Base-by-base conservation (phyloP, 2,329 filamentous ascomycete species). In the Fusarium zealandicum region DNA sequence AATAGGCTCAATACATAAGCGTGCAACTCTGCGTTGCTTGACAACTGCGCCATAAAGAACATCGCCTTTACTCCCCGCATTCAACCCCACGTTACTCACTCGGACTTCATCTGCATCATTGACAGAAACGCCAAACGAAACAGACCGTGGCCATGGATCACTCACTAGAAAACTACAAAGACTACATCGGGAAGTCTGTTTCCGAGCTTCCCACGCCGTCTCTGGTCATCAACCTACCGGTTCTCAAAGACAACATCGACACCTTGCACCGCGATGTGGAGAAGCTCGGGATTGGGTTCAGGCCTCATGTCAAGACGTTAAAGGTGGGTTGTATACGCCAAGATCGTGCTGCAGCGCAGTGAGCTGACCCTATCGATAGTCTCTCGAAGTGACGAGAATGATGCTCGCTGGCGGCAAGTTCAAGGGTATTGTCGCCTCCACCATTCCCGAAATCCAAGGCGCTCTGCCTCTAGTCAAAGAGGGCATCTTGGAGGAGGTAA, bases 261-360 rank as follows among this genome's bases (percentile, higher is more conserved):
- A 65, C 54, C 6, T 54, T 78, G 2, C 72, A 74, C 14, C 61
- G 63, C 2, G 74, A 78, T 70, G 74, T 78, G 9, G 69, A 76
- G 17, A 65, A 65, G 14, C 55, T 76, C 0, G 72, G 71, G 0
- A 71, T 78, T 22, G 53, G 61, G 4, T 78, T 78, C 20, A 63
- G 76, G 16, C 75, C 76, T 14, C 76, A 78, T 57, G 72, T 78
- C n/a, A 78, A 78, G 59, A 78, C 76, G 0, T 67, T 78, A 18
- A 78, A 78, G 69, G 76, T 75, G 32, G 3, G 28, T 30, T 14
- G 1, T 4, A 3, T n/a, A 13, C 11, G 3, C 2, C 2, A n/a
- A 31, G 3, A 13, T 8, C 3, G 2, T 10, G 13, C 9, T 2
- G 13, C 5, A 11, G 1, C 14, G 13, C 7, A 11, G 7, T 31